phyloP scores from a whole-genome alignment of 257 asterid genomes.

The Lantana camara region DNA sequence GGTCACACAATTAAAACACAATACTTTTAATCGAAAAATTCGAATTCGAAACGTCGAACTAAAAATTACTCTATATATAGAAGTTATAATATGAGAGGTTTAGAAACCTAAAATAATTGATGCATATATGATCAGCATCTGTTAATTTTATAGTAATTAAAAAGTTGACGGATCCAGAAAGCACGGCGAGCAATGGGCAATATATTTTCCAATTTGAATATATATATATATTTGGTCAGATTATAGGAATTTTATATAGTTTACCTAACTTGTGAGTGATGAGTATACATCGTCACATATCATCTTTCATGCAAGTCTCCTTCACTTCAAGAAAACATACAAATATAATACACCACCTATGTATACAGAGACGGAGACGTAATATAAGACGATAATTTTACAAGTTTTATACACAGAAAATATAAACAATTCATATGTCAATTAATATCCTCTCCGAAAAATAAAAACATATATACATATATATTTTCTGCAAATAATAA shows the following conservation, averaged over 20 bases:
- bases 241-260: slow-evolving; percentile 5
- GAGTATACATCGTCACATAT: slow-evolving; percentile 9
- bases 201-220: not conserved
- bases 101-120: too few relatives aligned
- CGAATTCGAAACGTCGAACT: too few relatives aligned
- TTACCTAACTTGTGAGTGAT: slow-evolving; percentile 39
- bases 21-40: too few relatives aligned
- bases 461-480: not conserved
- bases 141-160: slow-evolving; percentile 17
- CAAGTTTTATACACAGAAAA: too few relatives aligned
- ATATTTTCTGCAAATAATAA: slow-evolving; percentile 6
- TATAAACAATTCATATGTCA: too few relatives aligned
- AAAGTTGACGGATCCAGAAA: slow-evolving; percentile 40
- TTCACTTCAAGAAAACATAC: slow-evolving; percentile 31
- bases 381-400: too few relatives aligned
- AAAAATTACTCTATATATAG: too few relatives aligned
- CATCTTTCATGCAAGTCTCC: slow-evolving; percentile 61
- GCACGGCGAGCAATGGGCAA: slow-evolving; percentile 44
- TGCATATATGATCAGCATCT: too few relatives aligned
- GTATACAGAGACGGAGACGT: too few relatives aligned
- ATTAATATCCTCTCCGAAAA: not conserved
- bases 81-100: too few relatives aligned
- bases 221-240: too few relatives aligned
- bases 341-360: not conserved
- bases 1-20: too few relatives aligned